Conservation (phyloP, 1,139 yeast species). For the Scheffersomyces quercinus region DNA sequence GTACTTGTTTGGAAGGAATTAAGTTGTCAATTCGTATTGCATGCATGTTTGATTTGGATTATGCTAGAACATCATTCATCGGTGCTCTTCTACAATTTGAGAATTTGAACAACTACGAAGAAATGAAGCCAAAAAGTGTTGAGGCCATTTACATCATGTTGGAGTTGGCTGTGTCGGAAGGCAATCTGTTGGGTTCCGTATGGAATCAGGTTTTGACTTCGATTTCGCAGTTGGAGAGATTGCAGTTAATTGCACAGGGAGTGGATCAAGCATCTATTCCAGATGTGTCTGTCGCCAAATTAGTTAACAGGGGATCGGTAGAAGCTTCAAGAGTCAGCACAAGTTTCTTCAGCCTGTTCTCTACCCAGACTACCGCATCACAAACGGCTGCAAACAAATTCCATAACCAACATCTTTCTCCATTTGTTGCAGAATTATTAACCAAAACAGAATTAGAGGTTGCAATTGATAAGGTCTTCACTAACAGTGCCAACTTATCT, state of each 20-base stretch:
- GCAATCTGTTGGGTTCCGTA: slow-evolving; percentile 63
- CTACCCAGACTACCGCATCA: slow-evolving; percentile 35
- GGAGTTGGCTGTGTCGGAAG: slow-evolving; percentile 78
- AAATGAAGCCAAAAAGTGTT: slow-evolving; percentile 76
- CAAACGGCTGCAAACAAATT: slow-evolving; percentile 45
- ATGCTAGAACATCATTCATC: slow-evolving; percentile 86
- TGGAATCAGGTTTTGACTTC: slow-evolving; percentile 86
- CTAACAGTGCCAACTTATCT: slow-evolving; percentile 74
- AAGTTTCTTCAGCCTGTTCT: slow-evolving; percentile 51
- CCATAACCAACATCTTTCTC: slow-evolving; percentile 45
- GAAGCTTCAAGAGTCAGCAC: slow-evolving; percentile 50
- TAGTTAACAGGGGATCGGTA: slow-evolving; percentile 58
- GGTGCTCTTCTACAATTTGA: slow-evolving; percentile 89
- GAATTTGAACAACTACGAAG: slow-evolving; percentile 75
- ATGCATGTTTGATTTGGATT: slow-evolving; percentile 78
- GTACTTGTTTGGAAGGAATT: slow-evolving; percentile 79
- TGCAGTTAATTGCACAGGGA: slow-evolving; percentile 87
- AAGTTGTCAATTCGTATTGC: slow-evolving; percentile 80
- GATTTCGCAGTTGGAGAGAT: slow-evolving; percentile 86
- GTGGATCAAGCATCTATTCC: slow-evolving; percentile 84
- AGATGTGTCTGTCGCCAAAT: slow-evolving; percentile 75
- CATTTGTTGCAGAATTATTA: slow-evolving; percentile 48
- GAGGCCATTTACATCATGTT: slow-evolving; percentile 75
- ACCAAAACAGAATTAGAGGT: slow-evolving; percentile 79
- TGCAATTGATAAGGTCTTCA: slow-evolving; percentile 82